Percentiles rank a stretch among this genome's conserved stretches.
Evolutionary conservation across 169 alveolate species (phyloP).

Genomic region (Eimeria sp.): DNA sequence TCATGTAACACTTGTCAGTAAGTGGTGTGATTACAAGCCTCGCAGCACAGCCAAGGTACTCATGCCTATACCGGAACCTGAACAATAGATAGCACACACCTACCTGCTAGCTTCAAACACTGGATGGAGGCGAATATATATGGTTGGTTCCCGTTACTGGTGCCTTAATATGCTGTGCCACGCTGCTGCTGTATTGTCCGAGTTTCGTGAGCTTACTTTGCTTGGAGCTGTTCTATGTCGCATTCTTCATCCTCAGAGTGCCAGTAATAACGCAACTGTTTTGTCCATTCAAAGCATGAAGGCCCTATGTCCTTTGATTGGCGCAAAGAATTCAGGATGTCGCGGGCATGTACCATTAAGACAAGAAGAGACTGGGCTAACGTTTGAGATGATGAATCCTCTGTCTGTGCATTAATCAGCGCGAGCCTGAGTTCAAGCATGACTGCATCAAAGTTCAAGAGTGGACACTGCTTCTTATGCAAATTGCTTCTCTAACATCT

Average conservation of each 20-base stretch:
- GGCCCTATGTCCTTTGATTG: conserved; percentile 81
- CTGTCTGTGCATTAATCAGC: conserved; percentile 90
- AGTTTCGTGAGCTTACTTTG: neutral
- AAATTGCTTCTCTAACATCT: conserved; percentile 93
- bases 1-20: conserved; percentile 98
- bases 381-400: conserved; percentile 90
- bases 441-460: conserved; percentile 93
- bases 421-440: conserved; percentile 97
- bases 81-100: conserved; percentile 91
- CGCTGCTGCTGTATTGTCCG: neutral
- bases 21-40: conserved; percentile 97
- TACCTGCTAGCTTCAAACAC: neutral
- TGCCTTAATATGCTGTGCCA: neutral
- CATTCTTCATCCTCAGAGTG: conserved; percentile 72
- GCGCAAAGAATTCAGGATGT: conserved; percentile 88
- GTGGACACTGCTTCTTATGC: conserved; percentile 92
- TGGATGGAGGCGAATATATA: neutral
- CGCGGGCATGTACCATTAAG: conserved; percentile 88
- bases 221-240: conserved; percentile 64
- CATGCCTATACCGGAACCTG: conserved; percentile 93
- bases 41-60: conserved; percentile 96
- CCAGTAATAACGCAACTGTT: conserved; percentile 97
- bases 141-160: neutral
- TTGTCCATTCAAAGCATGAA: conserved; percentile 97
- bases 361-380: conserved; percentile 88